A percentile compares a stretch with the other conserved stretches of the same genome.
Evolutionary conservation across 2,329 filamentous ascomycete genomes (phyloP).

Genomic region (Colletotrichum musicola): DNA sequence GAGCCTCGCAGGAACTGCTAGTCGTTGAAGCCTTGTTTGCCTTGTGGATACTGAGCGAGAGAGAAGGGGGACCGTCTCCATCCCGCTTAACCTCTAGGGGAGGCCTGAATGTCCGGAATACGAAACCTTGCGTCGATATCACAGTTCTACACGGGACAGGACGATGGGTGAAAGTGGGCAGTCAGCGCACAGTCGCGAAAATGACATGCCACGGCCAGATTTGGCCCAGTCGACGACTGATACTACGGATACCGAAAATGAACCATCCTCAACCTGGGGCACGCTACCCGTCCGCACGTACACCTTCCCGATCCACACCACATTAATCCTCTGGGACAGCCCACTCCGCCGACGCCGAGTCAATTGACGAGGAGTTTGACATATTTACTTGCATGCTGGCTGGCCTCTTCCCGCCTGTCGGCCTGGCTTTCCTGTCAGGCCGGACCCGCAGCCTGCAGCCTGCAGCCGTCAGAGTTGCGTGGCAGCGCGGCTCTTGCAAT

Average conservation of each 20-base stretch:
- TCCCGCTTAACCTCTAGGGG: conserved; percentile 20
- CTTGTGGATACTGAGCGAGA: conserved; percentile 22
- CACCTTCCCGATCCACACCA: not conserved
- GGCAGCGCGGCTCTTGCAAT: conserved; percentile 21
- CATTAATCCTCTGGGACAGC: not conserved
- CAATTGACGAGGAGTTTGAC: conserved; percentile 1
- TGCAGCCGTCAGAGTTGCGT: conserved; percentile 15
- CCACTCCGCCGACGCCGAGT: conserved; percentile 8
- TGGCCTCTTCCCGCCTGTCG: not conserved
- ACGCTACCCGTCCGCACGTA: conserved; percentile 5
- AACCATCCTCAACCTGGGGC: conserved; percentile 1
- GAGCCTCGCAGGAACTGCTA: conserved; percentile 8
- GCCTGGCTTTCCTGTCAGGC: not conserved
- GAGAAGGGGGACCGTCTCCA: conserved; percentile 20
- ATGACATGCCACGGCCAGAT: conserved; percentile 14
- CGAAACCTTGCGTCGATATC: conserved; percentile 23
- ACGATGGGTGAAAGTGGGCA: conserved; percentile 7
- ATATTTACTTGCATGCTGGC: conserved; percentile 6
- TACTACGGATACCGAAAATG: not conserved
- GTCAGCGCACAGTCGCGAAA: conserved; percentile 16
- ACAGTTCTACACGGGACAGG: not conserved
- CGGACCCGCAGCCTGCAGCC: conserved; percentile 1
- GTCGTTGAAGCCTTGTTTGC: conserved; percentile 18
- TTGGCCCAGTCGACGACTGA: not conserved
- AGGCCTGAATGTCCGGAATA: conserved; percentile 17